phyloP scores from a whole-genome alignment of 169 alveolate species.

The Miamiensis avidus region DNA sequence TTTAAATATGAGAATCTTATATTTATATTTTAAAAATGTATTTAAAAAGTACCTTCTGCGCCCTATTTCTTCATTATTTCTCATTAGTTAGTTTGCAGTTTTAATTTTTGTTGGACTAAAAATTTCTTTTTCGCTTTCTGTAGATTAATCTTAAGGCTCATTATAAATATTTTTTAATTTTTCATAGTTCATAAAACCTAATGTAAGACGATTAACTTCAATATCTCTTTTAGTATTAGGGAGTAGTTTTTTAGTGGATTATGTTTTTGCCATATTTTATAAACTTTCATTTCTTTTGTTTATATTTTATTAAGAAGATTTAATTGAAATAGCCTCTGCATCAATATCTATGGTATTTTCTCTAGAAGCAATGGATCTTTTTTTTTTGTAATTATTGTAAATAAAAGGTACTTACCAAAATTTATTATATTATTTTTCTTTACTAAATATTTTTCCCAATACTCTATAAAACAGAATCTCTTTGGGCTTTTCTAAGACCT shows the following conservation, averaged over 20 bases:
- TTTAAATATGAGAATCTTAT: background rate
- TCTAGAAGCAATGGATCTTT: background rate
- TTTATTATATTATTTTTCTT: too few relatives aligned
- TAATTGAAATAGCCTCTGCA: background rate
- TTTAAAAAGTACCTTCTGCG: background rate
- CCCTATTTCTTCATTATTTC: background rate
- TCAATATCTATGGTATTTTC: background rate
- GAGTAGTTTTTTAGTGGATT: too few relatives aligned
- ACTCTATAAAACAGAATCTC: background rate
- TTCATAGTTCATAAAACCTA: conserved; percentile 28
- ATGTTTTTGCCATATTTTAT: too few relatives aligned
- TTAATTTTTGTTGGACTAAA: background rate
- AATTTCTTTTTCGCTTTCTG: background rate
- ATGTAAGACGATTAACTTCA: conserved; percentile 12
- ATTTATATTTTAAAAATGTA: too few relatives aligned
- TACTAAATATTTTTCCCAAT: background rate
- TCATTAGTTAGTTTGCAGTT: background rate
- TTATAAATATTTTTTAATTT: conserved; percentile 1
- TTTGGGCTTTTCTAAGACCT: background rate
- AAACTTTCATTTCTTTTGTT: background rate
- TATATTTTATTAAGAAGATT: background rate
- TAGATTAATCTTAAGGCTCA: conserved; percentile 1
- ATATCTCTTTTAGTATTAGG: conserved; percentile 20
- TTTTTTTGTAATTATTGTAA: background rate
- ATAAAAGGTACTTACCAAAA: background rate